Evolutionary conservation across 495 filamentous ascomycete species (phyloP).

Genomic region (Xylaria scruposa): DNA sequence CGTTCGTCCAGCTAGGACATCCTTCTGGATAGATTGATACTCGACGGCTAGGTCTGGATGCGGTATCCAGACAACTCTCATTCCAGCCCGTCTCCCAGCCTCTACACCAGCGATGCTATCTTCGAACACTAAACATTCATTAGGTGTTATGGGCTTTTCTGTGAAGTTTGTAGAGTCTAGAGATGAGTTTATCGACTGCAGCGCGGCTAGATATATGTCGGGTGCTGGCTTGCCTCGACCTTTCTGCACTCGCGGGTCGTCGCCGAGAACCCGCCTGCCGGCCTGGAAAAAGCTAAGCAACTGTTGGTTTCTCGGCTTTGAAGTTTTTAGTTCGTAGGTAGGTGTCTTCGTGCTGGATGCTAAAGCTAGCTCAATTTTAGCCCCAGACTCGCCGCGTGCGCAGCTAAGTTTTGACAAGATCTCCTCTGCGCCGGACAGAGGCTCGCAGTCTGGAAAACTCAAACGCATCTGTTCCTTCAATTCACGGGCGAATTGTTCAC

Average conservation of each 20-base stretch:
- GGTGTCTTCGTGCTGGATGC: background rate
- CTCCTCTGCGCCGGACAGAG: constrained; percentile 71
- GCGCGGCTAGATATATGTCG: constrained; percentile 81
- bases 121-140: constrained; percentile 88
- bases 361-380: background rate
- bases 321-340: background rate
- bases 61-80: constrained; percentile 88
- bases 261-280: constrained; percentile 69
- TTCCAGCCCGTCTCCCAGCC: constrained; percentile 78
- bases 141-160: constrained; percentile 46
- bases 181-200: constrained; percentile 72
- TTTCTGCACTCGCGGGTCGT: constrained; percentile 70
- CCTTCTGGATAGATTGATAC: constrained; percentile 68
- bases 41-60: constrained; percentile 70
- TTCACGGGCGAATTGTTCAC: constrained; percentile 61
- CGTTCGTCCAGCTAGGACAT: constrained; percentile 78
- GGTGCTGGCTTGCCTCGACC: constrained; percentile 82
- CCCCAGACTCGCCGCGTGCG: background rate
- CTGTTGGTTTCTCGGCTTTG: background rate
- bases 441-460: constrained; percentile 66
- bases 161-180: constrained; percentile 37
- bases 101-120: constrained; percentile 84
- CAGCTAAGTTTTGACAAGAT: constrained; percentile 59
- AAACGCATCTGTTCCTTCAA: constrained; percentile 58
- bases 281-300: background rate